A percentile compares a stretch with the other conserved stretches of the same genome.
Conservation (phyloP, 2,329 filamentous ascomycete genomes). For the Pseudocercospora macadamiae region DNA sequence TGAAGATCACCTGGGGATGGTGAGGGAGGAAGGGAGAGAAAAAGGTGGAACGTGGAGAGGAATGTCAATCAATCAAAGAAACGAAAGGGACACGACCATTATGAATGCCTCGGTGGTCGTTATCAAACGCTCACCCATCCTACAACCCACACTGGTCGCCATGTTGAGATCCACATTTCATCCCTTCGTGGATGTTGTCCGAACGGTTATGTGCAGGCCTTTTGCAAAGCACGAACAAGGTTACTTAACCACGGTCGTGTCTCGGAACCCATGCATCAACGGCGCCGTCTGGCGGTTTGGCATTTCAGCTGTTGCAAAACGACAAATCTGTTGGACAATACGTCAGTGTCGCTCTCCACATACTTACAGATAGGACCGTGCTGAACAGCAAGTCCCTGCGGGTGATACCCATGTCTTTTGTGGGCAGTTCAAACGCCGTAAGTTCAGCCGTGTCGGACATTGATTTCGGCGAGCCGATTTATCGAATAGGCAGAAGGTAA, state of each 20-base stretch:
- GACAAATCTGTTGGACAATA: neutral
- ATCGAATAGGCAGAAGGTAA: too few species aligned
- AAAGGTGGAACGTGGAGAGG: slow-evolving; percentile 16
- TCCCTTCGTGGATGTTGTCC: neutral
- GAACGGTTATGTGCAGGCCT: neutral
- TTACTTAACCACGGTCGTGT: neutral
- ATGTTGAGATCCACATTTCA: slow-evolving; percentile 16
- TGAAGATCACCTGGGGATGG: slow-evolving; percentile 2
- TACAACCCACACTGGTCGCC: slow-evolving; percentile 5
- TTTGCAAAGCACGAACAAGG: neutral
- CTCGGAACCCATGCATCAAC: neutral
- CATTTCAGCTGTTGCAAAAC: too few species aligned
- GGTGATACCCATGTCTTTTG: neutral
- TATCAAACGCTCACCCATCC: neutral
- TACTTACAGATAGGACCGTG: neutral
- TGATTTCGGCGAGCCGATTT: too few species aligned
- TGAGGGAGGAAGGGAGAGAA: slow-evolving; percentile 3
- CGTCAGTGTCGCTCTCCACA: neutral
- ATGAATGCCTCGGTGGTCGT: slow-evolving; percentile 1
- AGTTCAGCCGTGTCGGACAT: too few species aligned
- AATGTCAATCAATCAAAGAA: too few species aligned
- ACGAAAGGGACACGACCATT: neutral
- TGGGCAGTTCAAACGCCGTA: neutral
- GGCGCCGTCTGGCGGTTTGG: neutral
- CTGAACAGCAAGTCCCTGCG: neutral